Conservation (phyloP, 2,329 filamentous ascomycete species). For the Cytospora chrysosperma region DNA sequence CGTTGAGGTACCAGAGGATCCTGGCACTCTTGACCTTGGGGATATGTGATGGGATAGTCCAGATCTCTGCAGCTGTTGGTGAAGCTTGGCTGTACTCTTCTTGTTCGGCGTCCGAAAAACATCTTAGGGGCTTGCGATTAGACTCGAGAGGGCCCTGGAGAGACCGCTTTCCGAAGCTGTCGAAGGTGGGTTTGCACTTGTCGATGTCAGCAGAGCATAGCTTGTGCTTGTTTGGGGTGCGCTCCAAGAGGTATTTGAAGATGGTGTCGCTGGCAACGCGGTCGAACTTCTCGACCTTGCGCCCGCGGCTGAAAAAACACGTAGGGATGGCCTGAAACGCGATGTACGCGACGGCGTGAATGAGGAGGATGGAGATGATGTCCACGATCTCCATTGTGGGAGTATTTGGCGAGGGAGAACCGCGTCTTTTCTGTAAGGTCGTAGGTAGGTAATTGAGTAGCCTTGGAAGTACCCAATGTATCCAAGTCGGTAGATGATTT, state of each 20-base stretch:
- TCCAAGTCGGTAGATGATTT: no score
- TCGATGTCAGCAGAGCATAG: neutral
- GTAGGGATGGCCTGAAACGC: neutral
- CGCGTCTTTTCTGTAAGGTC: no score
- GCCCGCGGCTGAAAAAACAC: neutral
- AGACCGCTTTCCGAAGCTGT: neutral
- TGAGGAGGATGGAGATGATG: neutral
- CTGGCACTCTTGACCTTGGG: constrained; percentile 7
- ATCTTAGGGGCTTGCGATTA: neutral
- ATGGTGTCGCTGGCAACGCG: neutral
- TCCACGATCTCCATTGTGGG: neutral
- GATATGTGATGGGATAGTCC: neutral
- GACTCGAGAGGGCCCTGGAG: no score
- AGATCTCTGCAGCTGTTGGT: neutral
- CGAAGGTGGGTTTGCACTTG: neutral
- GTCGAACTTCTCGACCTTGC: neutral
- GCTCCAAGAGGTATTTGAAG: neutral
- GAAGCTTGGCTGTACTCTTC: neutral
- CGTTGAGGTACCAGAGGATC: neutral
- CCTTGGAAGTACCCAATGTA: no score
- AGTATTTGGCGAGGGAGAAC: no score
- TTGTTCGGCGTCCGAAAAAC: neutral
- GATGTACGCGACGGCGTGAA: neutral
- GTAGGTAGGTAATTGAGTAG: neutral
- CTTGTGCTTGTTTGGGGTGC: neutral